These are phyloP conservation scores for Xylogone sp. DNA, from an alignment of 2,329 filamentous ascomycete species.

Conservation along the genomic window DNA sequence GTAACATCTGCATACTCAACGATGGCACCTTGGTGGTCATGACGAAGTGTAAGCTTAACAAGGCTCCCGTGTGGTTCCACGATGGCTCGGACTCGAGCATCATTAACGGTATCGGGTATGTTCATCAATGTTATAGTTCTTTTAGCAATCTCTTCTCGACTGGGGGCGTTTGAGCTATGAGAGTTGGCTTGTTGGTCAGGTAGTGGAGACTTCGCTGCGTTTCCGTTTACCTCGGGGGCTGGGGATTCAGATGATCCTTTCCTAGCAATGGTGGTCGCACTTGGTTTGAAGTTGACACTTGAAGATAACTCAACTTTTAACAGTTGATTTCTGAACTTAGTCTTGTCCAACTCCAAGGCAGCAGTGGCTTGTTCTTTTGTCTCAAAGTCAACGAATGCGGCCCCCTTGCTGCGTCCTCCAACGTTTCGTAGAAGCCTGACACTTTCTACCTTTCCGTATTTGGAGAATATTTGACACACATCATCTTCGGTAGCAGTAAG, in stretches of 20 bases:
- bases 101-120: slow-evolving; percentile 88
- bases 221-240: slow-evolving; percentile 27
- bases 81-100: slow-evolving; percentile 72
- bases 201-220: slow-evolving; percentile 28
- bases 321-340: slow-evolving; percentile 63
- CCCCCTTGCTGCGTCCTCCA: slow-evolving; percentile 68
- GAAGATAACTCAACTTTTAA: slow-evolving; percentile 62
- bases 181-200: slow-evolving; percentile 14
- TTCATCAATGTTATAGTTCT: slow-evolving; percentile 80
- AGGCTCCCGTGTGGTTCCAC: slow-evolving; percentile 69
- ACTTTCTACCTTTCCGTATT: slow-evolving; percentile 71
- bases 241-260: slow-evolving; percentile 29
- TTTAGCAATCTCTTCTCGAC: slow-evolving; percentile 49
- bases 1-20: slow-evolving; percentile 70
- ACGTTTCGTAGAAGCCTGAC: slow-evolving; percentile 68
- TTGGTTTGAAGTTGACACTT: slow-evolving; percentile 52
- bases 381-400: slow-evolving; percentile 75
- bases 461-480: slow-evolving; percentile 65
- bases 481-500: slow-evolving; percentile 61
- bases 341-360: slow-evolving; percentile 65
- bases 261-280: slow-evolving; percentile 39
- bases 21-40: slow-evolving; percentile 79
- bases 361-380: slow-evolving; percentile 67
- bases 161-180: slow-evolving; percentile 30
- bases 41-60: slow-evolving; percentile 73